Percentiles rank a stretch among this genome's conserved stretches.
These are phyloP conservation scores for Alliaria petiolata DNA, from an alignment of 345 rosid species.

Conservation along the genomic window DNA sequence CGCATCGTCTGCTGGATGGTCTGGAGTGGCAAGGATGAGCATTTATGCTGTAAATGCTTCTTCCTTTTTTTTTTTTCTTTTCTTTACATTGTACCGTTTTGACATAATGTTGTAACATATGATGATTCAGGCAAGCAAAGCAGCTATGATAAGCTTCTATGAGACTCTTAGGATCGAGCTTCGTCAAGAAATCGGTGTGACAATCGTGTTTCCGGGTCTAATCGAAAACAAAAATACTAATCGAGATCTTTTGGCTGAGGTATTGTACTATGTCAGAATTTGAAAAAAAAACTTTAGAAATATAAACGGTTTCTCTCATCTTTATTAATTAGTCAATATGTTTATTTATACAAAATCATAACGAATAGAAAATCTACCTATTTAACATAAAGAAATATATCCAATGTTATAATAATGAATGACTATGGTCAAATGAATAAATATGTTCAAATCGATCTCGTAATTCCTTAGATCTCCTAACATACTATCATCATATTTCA, in stretches of 20 bases:
- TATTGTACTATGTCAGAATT: neutral
- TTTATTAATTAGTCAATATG: no score
- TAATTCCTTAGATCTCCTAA: no score
- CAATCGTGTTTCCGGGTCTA: constrained; percentile 50
- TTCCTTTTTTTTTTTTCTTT: no score
- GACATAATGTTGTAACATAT: neutral
- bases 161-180: constrained; percentile 54
- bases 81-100: neutral
- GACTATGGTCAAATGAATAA: no score
- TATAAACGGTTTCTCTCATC: no score
- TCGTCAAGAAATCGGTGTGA: constrained; percentile 33
- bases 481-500: neutral
- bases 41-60: constrained; percentile 41
- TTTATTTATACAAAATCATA: no score
- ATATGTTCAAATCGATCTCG: no score
- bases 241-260: constrained; percentile 30
- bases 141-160: constrained; percentile 42
- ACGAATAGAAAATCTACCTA: no score
- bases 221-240: constrained; percentile 41
- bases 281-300: no score
- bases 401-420: no score
- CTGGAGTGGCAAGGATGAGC: constrained; percentile 39
- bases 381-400: no score
- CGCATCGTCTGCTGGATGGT: constrained; percentile 45
- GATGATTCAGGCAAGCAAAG: constrained; percentile 56